phyloP scores from a whole-genome alignment of 768 basidiomycete species.

The Neoboletus brunneissimus region DNA sequence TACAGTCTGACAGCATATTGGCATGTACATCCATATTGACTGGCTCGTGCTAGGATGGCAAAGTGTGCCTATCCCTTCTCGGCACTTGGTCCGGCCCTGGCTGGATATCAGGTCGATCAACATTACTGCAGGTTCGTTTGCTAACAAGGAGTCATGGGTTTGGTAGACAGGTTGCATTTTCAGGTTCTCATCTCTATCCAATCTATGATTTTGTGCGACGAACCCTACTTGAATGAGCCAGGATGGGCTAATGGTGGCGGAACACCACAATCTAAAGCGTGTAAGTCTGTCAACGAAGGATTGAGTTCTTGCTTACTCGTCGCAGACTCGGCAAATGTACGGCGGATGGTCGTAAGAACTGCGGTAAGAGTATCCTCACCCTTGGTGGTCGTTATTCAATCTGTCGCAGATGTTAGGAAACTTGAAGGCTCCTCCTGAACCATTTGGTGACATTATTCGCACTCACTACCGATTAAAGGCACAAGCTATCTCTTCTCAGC shows the following conservation, averaged over 20 bases:
- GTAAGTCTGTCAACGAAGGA: constrained; percentile 41
- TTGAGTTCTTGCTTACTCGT: constrained; percentile 7
- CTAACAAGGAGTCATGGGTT: background rate
- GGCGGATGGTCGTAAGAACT: constrained; percentile 88
- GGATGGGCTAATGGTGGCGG: constrained; percentile 77
- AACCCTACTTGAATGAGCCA: constrained; percentile 90
- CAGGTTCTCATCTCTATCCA: constrained; percentile 90
- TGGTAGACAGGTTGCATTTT: constrained; percentile 1
- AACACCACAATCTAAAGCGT: constrained; percentile 71
- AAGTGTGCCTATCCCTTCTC: constrained; percentile 88
- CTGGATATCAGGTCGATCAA: constrained; percentile 89
- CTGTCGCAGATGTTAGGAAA: constrained; percentile 74
- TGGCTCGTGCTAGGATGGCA: constrained; percentile 66
- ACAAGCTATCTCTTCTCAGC: constrained; percentile 59
- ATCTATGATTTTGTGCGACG: constrained; percentile 94
- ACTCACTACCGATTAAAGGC: constrained; percentile 92
- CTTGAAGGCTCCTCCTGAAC: constrained; percentile 76
- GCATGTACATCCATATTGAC: background rate
- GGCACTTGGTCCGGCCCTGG: constrained; percentile 95
- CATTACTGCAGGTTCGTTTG: constrained; percentile 69
- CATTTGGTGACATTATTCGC: constrained; percentile 81
- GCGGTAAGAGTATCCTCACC: constrained; percentile 50
- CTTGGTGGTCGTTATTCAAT: constrained; percentile 11
- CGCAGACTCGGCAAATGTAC: constrained; percentile 85
- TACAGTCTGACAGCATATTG: constrained; percentile 3